Evolutionary conservation across 371 early-diverging fungal genomes (phyloP).

Genomic region (Mucor indicus): DNA sequence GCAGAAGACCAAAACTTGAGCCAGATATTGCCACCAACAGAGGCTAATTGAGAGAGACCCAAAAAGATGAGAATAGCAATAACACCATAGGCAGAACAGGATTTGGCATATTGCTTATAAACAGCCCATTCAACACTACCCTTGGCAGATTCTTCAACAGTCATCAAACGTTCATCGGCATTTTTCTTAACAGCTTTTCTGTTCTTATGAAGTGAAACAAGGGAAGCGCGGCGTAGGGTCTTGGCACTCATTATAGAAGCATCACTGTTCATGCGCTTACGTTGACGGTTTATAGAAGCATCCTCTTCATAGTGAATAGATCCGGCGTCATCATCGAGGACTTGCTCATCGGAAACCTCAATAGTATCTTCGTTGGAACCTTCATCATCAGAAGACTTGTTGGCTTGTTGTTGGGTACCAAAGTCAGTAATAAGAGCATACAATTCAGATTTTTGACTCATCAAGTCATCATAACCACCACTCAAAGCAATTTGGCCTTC

Average conservation of each 20-base stretch:
- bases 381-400: conserved; percentile 15
- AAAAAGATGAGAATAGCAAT: conserved; percentile 53
- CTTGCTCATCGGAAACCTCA: conserved; percentile 12
- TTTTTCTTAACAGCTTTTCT: conserved; percentile 18
- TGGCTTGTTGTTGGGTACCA: conserved; percentile 26
- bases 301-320: conserved; percentile 40
- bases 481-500: conserved; percentile 76
- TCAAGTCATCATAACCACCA: conserved; percentile 68
- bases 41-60: conserved; percentile 53
- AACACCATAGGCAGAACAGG: conserved; percentile 65
- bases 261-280: conserved; percentile 39
- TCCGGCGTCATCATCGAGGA: conserved; percentile 21
- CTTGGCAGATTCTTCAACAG: conserved; percentile 74
- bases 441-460: conserved; percentile 59
- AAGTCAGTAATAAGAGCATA: conserved; percentile 50
- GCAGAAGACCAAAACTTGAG: conserved; percentile 69
- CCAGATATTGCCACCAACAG: conserved; percentile 66
- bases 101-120: conserved; percentile 74
- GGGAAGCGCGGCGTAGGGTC: conserved; percentile 56
- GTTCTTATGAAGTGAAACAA: conserved; percentile 44
- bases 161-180: conserved; percentile 47
- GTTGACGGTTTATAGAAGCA: conserved; percentile 23
- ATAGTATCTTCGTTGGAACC: conserved; percentile 6
- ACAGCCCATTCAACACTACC: conserved; percentile 76
- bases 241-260: conserved; percentile 33